Base-by-base conservation (phyloP, 2,329 filamentous ascomycete genomes). In the Exserohilum rostratum region DNA sequence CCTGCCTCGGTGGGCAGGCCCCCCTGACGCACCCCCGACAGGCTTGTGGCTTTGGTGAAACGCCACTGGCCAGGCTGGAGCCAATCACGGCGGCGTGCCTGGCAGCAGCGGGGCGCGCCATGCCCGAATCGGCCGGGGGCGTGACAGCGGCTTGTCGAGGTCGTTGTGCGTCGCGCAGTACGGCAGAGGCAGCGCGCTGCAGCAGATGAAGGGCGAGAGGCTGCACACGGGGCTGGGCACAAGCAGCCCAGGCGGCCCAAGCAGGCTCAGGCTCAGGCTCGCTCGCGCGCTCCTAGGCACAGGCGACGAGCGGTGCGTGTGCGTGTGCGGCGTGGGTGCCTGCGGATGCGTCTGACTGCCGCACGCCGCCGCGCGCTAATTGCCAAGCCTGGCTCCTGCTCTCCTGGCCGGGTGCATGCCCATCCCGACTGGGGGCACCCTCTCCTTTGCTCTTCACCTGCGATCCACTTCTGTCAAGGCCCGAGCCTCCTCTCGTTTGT, bases 401-500 rank as follows among this genome's bases (percentile, higher is more conserved):
- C 15, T 18, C 51, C 46, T 46, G 38, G 15, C 33, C 42, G 50
- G 40, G 40, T 56, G 53, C 53, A 45, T 43, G 48, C 54, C 48
- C 43, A 44, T 53, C 45, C 54, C 29, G 38, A 53, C 50, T 49
- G 42, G 54, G 53, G 50, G 35, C 54, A 45, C 54, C 39, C 53
- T 53, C 54, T 54, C 46, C 54, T 53, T 50, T 53, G 40, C 54
- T 53, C 50, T 54, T 52, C 50, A 49, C 45, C 27, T 43, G 45
- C 45, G 50, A 53, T 52, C 46, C 55, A 54, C 51, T 48, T 29
- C 39, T 43, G 39, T 42, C 51, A 45, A 44, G 46, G 45, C 59
- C 61, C 55, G 51, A 55, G 60, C 60, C 61, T 58, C 58, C 65
- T 58, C 60, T 53, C 55, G 55, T 57, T 54, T 57, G 54, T 55